These are phyloP conservation scores for Tetrapisispora iriomotensis DNA, from an alignment of 805 yeast genomes.

Conservation along the genomic window DNA sequence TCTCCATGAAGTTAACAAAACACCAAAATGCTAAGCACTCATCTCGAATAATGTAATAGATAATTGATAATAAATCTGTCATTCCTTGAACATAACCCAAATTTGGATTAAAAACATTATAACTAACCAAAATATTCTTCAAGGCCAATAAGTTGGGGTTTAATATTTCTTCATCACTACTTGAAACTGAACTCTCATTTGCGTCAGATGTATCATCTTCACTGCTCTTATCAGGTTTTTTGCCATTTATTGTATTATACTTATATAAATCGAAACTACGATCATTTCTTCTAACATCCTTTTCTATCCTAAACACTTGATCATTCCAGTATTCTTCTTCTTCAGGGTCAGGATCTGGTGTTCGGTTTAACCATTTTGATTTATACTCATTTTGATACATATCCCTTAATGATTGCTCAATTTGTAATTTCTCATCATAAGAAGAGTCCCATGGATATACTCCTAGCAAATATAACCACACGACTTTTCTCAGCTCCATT, in stretches of 20 bases:
- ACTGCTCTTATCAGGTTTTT: conserved; percentile 28
- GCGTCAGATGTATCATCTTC: conserved; percentile 27
- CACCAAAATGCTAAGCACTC: conserved; percentile 83
- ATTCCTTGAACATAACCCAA: conserved; percentile 97
- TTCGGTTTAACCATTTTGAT: conserved; percentile 55
- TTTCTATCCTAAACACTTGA: conserved; percentile 81
- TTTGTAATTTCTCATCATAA: conserved; percentile 50
- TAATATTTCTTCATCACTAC: conserved; percentile 32
- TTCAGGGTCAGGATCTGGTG: conserved; percentile 24
- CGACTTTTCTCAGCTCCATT: conserved; percentile 48
- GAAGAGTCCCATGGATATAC: conserved; percentile 88
- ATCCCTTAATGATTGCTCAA: conserved; percentile 44
- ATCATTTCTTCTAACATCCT: conserved; percentile 89
- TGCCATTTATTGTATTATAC: conserved; percentile 31
- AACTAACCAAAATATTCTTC: conserved; percentile 74
- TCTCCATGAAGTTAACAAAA: conserved; percentile 76
- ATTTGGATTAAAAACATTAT: conserved; percentile 71
- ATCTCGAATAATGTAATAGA: conserved; percentile 57
- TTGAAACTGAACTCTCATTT: conserved; percentile 31
- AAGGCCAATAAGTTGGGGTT: conserved; percentile 68
- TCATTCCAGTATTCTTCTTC: conserved; percentile 73
- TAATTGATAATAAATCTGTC: conserved; percentile 86
- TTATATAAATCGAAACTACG: conserved; percentile 60
- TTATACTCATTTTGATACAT: conserved; percentile 51
- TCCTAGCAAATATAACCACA: conserved; percentile 77